These are phyloP conservation scores for Funneliformis geosporum DNA, from an alignment of 192 early-diverging fungal genomes.

Conservation along the genomic window DNA sequence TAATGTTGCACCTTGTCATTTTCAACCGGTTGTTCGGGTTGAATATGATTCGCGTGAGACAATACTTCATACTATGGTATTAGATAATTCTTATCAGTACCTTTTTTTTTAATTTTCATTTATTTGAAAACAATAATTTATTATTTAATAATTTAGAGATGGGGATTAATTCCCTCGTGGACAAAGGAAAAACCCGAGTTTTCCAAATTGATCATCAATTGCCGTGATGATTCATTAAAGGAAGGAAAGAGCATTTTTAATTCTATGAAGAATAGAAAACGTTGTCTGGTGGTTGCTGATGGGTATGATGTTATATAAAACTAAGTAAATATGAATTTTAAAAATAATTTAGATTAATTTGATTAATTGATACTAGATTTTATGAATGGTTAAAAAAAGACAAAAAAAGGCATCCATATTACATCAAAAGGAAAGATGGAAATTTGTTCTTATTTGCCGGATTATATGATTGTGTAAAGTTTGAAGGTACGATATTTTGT, in stretches of 20 bases:
- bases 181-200: conserved; percentile 41
- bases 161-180: conserved; percentile 55
- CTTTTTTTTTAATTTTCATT: neutral
- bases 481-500: conserved; percentile 34
- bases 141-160: conserved; percentile 38
- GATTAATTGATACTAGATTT: conserved; percentile 41
- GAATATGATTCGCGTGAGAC: conserved; percentile 31
- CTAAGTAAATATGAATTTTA: neutral
- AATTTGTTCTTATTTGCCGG: conserved; percentile 53
- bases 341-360: neutral
- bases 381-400: conserved; percentile 58
- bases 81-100: neutral
- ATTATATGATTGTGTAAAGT: conserved; percentile 46
- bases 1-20: conserved; percentile 52
- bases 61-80: conserved; percentile 52
- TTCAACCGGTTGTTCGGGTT: conserved; percentile 44
- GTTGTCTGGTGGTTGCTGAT: conserved; percentile 57
- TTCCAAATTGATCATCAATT: conserved; percentile 51
- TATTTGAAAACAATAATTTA: neutral
- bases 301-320: conserved; percentile 38
- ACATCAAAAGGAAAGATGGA: conserved; percentile 49
- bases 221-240: conserved; percentile 53
- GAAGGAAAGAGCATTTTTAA: conserved; percentile 50
- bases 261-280: conserved; percentile 48
- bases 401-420: conserved; percentile 51